Evolutionary conservation across 2,329 filamentous ascomycete genomes (phyloP).

Genomic region (Calonectria multiphialidica): DNA sequence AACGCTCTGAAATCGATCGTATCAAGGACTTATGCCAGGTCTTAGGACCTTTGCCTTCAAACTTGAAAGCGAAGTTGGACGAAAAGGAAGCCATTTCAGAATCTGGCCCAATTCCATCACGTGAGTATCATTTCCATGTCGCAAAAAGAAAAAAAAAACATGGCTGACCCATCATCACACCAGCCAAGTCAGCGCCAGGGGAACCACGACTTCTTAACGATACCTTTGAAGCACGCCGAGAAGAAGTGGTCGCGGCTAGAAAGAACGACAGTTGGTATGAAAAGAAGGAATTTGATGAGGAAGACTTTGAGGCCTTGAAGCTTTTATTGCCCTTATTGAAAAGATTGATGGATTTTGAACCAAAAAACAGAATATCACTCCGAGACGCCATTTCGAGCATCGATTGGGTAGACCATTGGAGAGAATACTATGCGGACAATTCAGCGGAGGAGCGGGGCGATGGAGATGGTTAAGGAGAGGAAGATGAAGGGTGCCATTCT

Average conservation of each 20-base stretch:
- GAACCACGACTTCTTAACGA: not conserved
- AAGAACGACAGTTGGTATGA: not conserved
- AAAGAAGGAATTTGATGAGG: not conserved
- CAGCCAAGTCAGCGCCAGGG: not conserved
- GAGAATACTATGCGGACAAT: too few species aligned
- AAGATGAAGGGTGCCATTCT: too few species aligned
- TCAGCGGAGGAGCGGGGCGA: too few species aligned
- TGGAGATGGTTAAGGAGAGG: too few species aligned
- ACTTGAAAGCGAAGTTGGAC: not conserved
- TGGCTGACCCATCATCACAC: not conserved
- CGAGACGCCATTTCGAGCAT: not conserved
- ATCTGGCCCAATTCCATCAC: too few species aligned
- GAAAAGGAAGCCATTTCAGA: too few species aligned
- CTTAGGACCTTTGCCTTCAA: not conserved
- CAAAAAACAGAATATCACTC: slow-evolving; percentile 1
- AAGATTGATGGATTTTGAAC: slow-evolving; percentile 14
- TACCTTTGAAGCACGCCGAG: not conserved
- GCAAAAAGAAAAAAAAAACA: too few species aligned
- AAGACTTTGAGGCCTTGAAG: slow-evolving; percentile 16
- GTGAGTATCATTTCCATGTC: too few species aligned
- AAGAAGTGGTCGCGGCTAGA: not conserved
- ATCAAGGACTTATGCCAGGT: not conserved
- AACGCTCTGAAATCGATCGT: not conserved
- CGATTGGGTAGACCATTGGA: slow-evolving; percentile 40
- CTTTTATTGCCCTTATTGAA: slow-evolving; percentile 5